phyloP scores from a whole-genome alignment of 495 filamentous ascomycete species.

The Staphylotrichum tortipilum region DNA sequence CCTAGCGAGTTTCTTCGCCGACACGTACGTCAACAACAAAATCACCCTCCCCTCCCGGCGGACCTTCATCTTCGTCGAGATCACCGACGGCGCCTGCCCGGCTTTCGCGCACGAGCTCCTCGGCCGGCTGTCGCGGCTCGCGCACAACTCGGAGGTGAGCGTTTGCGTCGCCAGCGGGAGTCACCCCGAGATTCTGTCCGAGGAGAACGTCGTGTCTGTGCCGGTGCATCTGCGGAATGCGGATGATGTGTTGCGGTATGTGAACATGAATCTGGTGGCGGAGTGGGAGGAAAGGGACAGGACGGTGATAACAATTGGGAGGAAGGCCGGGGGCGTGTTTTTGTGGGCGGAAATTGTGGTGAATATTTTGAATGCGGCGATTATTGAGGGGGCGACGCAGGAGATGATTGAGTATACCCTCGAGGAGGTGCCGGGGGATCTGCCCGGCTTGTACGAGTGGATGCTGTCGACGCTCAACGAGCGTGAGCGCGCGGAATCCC shows the following conservation, averaged over 20 bases:
- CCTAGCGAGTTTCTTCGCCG: slow-evolving; percentile 28
- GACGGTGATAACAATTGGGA: slow-evolving; percentile 18
- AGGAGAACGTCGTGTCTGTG: slow-evolving; percentile 21
- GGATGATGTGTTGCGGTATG: slow-evolving; percentile 28
- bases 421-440: slow-evolving; percentile 25
- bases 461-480: slow-evolving; percentile 26
- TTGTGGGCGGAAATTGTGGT: slow-evolving; percentile 33
- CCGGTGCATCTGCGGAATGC: slow-evolving; percentile 26
- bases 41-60: slow-evolving; percentile 20
- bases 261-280: slow-evolving; percentile 27
- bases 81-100: slow-evolving; percentile 22
- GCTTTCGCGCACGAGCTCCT: slow-evolving; percentile 26
- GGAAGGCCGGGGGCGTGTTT: slow-evolving; percentile 28
- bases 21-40: slow-evolving; percentile 26
- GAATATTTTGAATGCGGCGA: slow-evolving; percentile 32
- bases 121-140: slow-evolving; percentile 22
- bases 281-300: slow-evolving; percentile 28
- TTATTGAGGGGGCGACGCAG: slow-evolving; percentile 24
- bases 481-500: slow-evolving; percentile 26
- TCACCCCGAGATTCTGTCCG: slow-evolving; percentile 17
- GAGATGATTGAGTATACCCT: slow-evolving; percentile 29
- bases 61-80: slow-evolving; percentile 31
- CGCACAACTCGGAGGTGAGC: slow-evolving; percentile 31
- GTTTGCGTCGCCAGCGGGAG: slow-evolving; percentile 28
- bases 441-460: slow-evolving; percentile 34